phyloP scores from a whole-genome alignment of 1,139 yeast species.

The Pichia sp. region DNA sequence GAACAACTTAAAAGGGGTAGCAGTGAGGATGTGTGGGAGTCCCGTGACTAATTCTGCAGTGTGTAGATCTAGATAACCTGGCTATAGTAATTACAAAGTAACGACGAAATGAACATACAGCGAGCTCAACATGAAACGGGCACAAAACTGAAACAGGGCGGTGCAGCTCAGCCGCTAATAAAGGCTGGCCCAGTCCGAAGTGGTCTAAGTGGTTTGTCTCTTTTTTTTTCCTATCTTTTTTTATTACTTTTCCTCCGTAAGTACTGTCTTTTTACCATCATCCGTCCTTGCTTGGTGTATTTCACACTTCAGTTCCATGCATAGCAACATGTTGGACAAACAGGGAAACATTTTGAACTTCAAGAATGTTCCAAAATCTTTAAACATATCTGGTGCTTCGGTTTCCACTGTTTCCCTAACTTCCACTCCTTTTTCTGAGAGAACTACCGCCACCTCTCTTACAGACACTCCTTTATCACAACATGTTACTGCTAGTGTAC shows the following conservation, averaged over 20 bases:
- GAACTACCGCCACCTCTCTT: constrained; percentile 4
- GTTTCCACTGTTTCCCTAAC: constrained; percentile 3
- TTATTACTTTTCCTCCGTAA: not conserved
- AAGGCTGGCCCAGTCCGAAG: too few species aligned
- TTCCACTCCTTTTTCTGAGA: constrained; percentile 9
- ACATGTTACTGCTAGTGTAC: not conserved
- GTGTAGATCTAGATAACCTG: too few species aligned
- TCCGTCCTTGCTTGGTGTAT: not conserved
- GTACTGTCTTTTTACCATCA: not conserved
- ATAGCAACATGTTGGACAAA: not conserved
- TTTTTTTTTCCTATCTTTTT: not conserved
- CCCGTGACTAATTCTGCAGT: constrained; percentile 30
- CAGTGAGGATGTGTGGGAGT: constrained; percentile 79
- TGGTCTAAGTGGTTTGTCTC: not conserved
- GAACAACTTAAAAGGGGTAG: constrained; percentile 61
- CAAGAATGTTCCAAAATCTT: constrained; percentile 8
- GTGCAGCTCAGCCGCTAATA: too few species aligned
- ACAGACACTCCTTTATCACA: constrained; percentile 2
- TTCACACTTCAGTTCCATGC: too few species aligned
- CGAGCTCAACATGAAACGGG: not conserved
- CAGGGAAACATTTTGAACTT: constrained; percentile 1
- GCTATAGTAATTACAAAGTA: too few species aligned
- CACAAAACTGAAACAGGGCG: not conserved
- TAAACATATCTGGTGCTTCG: constrained; percentile 12
- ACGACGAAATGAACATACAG: too few species aligned